Evolutionary conservation across 2,329 filamentous ascomycete species (phyloP), one percentile per base, ranked within the genome.

Genomic region (Ilyonectria destructans): DNA sequence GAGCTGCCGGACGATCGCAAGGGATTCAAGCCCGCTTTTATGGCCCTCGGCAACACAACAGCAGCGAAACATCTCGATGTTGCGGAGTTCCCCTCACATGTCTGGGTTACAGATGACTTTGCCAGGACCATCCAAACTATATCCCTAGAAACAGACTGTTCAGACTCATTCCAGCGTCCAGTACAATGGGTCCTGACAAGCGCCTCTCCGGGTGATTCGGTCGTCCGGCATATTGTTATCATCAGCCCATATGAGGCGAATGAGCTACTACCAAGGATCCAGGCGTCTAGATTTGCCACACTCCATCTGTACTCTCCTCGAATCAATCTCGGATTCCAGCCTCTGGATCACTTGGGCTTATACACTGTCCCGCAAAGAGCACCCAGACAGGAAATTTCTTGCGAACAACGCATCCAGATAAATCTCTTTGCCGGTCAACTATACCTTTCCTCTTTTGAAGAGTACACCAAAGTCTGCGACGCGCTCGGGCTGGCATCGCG

Each of bases 341-440:
- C 71, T 0, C 35, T 77, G 0, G 76, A 78, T 8, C 29, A 62
- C 3, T 8, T 79, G 6, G 45, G 61, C 0, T 64, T 79, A 0
- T 78, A 75, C 58, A 59, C 51, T 0, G n/a, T 78, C 0, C 69
- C 74, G 1, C 31, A 49, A 12, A 46, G 43, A 2, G 2, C 23
- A 2, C 8, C 1, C 0, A 33, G 33, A 3, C 3, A 4, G 2
- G 3, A 9, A 0, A 37, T 61, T 2, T 15, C 10, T 0, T 15
- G 56, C 68, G 62, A 45, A 75, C 80, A 87, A 0, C 76, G 80
- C 0, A 78, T 82, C 0, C 82, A 88, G 63, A 82, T 94, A 0
- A 91, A 92, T 49, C 79, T 94, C 0, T 93, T 94, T 62, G 83
- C 92, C 0, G 92, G 92, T 0, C 90, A 92, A 62, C 82, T 93